Evolutionary conservation across 345 rosid species (phyloP).

Genomic region (Linum trigynum): DNA sequence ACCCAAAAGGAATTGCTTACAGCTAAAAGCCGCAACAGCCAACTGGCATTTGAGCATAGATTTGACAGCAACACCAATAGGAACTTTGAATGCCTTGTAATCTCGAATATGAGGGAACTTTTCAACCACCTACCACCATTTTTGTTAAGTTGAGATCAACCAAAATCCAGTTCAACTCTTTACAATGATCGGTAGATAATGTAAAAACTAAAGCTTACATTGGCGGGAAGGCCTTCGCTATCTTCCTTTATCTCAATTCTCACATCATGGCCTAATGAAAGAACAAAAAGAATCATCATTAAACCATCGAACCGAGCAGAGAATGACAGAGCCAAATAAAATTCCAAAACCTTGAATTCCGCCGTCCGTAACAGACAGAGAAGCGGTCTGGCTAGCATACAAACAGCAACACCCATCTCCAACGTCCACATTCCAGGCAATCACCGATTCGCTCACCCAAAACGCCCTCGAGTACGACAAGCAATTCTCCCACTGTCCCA

Average conservation of each 20-base stretch:
- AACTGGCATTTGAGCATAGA: constrained; percentile 69
- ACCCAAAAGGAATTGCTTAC: constrained; percentile 24
- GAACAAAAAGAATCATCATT: neutral
- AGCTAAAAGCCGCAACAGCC: constrained; percentile 47
- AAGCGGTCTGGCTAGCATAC: constrained; percentile 55
- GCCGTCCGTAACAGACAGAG: constrained; percentile 41
- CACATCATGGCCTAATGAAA: constrained; percentile 43
- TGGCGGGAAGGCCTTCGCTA: constrained; percentile 38
- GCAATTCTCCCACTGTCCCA: constrained; percentile 36
- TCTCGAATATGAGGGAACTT: constrained; percentile 77
- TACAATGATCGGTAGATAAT: neutral
- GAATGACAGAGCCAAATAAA: neutral
- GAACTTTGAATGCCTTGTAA: constrained; percentile 55
- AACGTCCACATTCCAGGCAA: constrained; percentile 76
- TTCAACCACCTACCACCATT: constrained; percentile 46
- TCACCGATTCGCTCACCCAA: constrained; percentile 54
- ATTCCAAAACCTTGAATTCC: constrained; percentile 51
- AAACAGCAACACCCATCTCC: constrained; percentile 52
- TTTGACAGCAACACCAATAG: constrained; percentile 37
- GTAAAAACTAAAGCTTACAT: constrained; percentile 25
- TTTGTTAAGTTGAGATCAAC: constrained; percentile 4
- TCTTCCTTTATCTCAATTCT: constrained; percentile 51
- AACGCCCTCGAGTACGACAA: constrained; percentile 53
- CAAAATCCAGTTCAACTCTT: neutral
- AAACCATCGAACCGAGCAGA: constrained; percentile 1